These are phyloP conservation scores for Aspergillus cavernicola DNA, from an alignment of 495 filamentous ascomycete species.

Conservation along the genomic window DNA sequence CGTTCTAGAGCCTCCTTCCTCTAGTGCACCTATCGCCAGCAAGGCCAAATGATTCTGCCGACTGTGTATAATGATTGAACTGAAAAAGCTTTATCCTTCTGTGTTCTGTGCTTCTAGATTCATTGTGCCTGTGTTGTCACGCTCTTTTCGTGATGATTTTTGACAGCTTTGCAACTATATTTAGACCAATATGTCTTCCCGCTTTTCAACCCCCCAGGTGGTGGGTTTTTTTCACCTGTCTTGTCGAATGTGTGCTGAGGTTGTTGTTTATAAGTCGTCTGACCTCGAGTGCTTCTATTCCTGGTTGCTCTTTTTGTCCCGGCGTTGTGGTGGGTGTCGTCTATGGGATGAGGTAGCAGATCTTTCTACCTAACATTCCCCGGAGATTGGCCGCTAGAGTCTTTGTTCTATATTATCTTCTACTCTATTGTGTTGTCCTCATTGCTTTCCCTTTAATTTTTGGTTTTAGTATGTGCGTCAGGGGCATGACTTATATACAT, in stretches of 20 bases:
- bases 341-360: constrained; percentile 8
- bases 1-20: constrained; percentile 55
- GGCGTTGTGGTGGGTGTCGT: constrained; percentile 22
- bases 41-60: constrained; percentile 32
- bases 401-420: neutral
- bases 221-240: constrained; percentile 10
- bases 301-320: neutral
- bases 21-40: constrained; percentile 39
- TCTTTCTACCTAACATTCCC: constrained; percentile 7
- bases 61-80: constrained; percentile 13
- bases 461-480: constrained; percentile 1
- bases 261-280: neutral
- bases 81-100: constrained; percentile 6
- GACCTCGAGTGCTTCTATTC: constrained; percentile 9
- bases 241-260: constrained; percentile 4
- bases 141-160: constrained; percentile 10
- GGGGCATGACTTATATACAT: constrained; percentile 9
- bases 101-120: constrained; percentile 6
- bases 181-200: constrained; percentile 8
- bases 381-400: constrained; percentile 18
- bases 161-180: constrained; percentile 2
- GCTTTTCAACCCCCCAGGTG: constrained; percentile 4
- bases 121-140: constrained; percentile 10
- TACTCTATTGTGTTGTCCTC: constrained; percentile 3
- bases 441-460: constrained; percentile 2